Percentiles rank a stretch among this genome's conserved stretches.
phyloP scores from a whole-genome alignment of 768 basidiomycete species.

The Thelephora ganbajun region DNA sequence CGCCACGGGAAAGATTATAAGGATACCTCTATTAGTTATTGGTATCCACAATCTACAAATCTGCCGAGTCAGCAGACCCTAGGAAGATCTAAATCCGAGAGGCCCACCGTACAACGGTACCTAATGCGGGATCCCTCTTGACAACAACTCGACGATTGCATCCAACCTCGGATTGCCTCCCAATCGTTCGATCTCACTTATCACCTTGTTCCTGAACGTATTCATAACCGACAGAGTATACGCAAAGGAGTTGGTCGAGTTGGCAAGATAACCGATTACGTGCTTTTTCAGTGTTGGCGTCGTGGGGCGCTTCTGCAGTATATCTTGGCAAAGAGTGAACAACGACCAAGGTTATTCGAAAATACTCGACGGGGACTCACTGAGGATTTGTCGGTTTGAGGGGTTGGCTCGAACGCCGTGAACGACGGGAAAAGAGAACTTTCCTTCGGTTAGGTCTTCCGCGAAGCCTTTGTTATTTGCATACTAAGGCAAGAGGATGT shows the following conservation, averaged over 20 bases:
- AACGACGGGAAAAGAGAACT: slow-evolving; percentile 93
- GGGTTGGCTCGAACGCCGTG: slow-evolving; percentile 75
- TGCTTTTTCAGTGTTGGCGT: slow-evolving; percentile 72
- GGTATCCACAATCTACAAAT: no score
- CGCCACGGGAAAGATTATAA: no score
- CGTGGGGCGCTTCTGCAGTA: slow-evolving; percentile 78
- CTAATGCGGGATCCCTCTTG: slow-evolving; percentile 7
- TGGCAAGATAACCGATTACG: slow-evolving; percentile 63
- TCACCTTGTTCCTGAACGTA: slow-evolving; percentile 52
- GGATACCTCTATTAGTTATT: no score
- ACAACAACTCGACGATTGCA: slow-evolving; percentile 38
- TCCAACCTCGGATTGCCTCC: slow-evolving; percentile 65
- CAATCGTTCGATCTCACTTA: slow-evolving; percentile 51
- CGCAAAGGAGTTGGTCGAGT: slow-evolving; percentile 71
- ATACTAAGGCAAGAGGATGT: slow-evolving; percentile 37
- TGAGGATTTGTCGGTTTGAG: slow-evolving; percentile 69
- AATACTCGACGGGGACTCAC: slow-evolving; percentile 29
- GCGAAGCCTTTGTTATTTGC: slow-evolving; percentile 75
- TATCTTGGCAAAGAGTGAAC: slow-evolving; percentile 34
- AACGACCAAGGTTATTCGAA: not conserved
- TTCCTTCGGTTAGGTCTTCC: slow-evolving; percentile 92
- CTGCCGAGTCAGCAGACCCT: no score
- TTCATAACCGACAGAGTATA: slow-evolving; percentile 67
- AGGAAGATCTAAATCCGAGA: no score
- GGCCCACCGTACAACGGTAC: no score